A percentile compares a stretch with the other conserved stretches of the same genome.
Evolutionary conservation across 139 green algal genomes (phyloP).

Genomic region (Chlorella sorokiniana): DNA sequence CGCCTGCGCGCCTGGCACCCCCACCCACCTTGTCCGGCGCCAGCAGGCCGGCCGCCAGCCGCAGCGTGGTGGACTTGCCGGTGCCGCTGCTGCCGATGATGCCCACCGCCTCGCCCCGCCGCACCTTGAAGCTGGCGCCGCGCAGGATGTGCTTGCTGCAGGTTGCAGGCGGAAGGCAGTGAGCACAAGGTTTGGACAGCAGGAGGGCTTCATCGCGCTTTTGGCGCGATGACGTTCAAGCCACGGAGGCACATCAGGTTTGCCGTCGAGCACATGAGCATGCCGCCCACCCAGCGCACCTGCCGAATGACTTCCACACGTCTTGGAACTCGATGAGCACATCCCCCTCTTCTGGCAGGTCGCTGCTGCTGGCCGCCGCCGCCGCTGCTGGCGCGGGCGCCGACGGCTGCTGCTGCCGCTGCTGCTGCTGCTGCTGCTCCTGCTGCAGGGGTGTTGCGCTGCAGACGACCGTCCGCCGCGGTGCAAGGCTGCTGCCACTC

Average conservation of each 20-base stretch:
- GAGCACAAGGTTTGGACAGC: background rate
- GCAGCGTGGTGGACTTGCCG: conserved; percentile 96
- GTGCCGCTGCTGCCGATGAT: conserved; percentile 98
- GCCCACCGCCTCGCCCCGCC: conserved; percentile 94
- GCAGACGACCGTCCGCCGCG: background rate
- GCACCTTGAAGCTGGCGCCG: conserved; percentile 92
- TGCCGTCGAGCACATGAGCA: too few relatives aligned
- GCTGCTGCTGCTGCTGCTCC: conserved; percentile 10
- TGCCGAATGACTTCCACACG: conserved; percentile 97
- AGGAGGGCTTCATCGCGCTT: background rate
- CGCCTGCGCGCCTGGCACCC: background rate
- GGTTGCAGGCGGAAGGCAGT: background rate
- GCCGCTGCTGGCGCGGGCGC: too few relatives aligned
- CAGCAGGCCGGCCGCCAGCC: conserved; percentile 93
- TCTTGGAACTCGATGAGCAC: conserved; percentile 92
- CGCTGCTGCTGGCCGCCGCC: background rate
- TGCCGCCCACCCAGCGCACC: background rate
- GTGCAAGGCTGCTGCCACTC: background rate
- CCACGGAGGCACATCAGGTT: too few relatives aligned
- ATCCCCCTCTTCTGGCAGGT: conserved; percentile 56
- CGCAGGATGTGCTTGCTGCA: conserved; percentile 86
- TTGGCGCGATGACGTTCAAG: too few relatives aligned
- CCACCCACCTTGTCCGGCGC: conserved; percentile 78
- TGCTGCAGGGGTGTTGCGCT: background rate
- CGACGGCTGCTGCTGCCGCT: background rate